phyloP scores from a whole-genome alignment of 2,329 filamentous ascomycete genomes.

The Penicillium sp. region DNA sequence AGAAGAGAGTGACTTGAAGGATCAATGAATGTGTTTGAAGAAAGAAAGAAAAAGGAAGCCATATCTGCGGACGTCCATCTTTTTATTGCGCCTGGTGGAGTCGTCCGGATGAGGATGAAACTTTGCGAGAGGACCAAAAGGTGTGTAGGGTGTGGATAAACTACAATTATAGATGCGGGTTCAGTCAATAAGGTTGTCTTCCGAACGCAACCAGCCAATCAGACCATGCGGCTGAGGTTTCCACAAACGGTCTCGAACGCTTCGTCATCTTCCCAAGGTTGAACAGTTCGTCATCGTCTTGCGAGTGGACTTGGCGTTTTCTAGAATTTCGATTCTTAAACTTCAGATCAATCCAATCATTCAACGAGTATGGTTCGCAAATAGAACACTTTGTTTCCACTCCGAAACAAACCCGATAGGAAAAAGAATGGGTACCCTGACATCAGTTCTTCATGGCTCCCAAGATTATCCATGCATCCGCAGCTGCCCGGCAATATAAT shows the following conservation, averaged over 20 bases:
- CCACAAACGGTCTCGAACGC: conserved; percentile 6
- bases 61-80: not conserved
- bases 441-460: conserved; percentile 1
- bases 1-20: conserved; percentile 11
- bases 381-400: not conserved
- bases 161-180: conserved; percentile 6
- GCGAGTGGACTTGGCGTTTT: not conserved
- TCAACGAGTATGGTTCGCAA: not conserved
- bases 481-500: not conserved
- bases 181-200: conserved; percentile 5
- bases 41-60: not conserved
- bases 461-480: not conserved
- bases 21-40: conserved; percentile 9
- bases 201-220: not conserved
- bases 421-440: not conserved
- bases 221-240: not conserved
- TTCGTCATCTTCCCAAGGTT: not conserved
- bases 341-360: conserved; percentile 1
- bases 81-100: conserved; percentile 4
- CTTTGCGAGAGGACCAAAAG: not conserved
- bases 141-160: conserved; percentile 2
- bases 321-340: conserved; percentile 1
- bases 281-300: conserved; percentile 5
- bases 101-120: not conserved
- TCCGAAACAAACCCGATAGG: not conserved